Evolutionary conservation across 148 eudicot genomes (phyloP).

Genomic region (Camellia granthamiana): DNA sequence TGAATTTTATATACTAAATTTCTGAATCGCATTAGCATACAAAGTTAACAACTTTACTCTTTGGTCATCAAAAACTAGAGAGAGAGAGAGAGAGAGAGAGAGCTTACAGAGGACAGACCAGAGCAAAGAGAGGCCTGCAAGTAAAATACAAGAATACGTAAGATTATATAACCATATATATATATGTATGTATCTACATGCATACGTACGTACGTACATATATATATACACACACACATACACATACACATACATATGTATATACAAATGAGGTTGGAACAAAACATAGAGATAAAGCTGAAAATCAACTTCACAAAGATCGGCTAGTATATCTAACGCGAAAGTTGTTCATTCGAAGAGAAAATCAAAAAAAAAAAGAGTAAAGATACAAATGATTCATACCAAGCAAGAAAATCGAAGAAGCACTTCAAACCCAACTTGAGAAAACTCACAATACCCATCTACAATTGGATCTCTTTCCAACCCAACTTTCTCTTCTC

Average conservation of each 20-base stretch:
- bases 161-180: neutral
- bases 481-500: neutral
- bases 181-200: neutral
- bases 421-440: neutral
- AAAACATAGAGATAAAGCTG: neutral
- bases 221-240: too few relatives aligned
- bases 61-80: neutral
- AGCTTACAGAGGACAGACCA: conserved; percentile 30
- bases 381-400: neutral
- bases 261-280: neutral
- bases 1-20: neutral
- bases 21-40: neutral
- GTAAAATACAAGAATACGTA: neutral
- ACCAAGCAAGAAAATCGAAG: neutral
- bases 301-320: conserved; percentile 1
- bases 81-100: conserved; percentile 6
- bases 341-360: neutral
- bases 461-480: neutral
- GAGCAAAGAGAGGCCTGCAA: conserved; percentile 30
- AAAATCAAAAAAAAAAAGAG: neutral
- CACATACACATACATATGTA: too few relatives aligned
- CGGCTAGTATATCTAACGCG: neutral
- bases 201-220: too few relatives aligned
- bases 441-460: conserved; percentile 8
- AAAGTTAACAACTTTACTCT: neutral